phyloP scores from a whole-genome alignment of 345 rosid species.

The Psidium guajava region DNA sequence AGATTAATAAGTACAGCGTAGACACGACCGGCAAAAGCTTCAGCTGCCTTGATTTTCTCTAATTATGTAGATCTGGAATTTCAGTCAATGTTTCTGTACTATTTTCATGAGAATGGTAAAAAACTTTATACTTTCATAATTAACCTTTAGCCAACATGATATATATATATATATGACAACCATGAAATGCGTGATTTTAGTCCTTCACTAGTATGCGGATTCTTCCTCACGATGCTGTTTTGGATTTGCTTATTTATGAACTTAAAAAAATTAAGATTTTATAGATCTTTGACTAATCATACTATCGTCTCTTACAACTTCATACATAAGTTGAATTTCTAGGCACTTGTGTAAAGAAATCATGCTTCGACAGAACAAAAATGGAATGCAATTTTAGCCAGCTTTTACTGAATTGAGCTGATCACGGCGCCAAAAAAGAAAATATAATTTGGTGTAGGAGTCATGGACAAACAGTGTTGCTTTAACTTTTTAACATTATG shows the following conservation, averaged over 20 bases:
- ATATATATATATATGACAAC: background rate
- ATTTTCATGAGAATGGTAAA: background rate
- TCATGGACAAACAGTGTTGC: background rate
- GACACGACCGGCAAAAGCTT: background rate
- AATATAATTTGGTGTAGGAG: background rate
- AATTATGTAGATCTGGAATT: background rate
- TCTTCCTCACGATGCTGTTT: background rate
- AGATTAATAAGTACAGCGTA: no score
- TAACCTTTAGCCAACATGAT: background rate
- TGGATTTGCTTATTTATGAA: background rate
- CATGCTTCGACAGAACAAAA: background rate
- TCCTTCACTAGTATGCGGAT: background rate
- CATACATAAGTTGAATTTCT: background rate
- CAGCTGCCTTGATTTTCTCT: background rate
- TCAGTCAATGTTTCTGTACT: background rate
- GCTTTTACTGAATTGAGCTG: background rate
- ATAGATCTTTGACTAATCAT: background rate
- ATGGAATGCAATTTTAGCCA: background rate
- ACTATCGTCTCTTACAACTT: background rate
- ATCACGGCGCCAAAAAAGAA: background rate
- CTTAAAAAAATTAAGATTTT: background rate
- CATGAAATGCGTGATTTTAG: background rate
- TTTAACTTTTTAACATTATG: background rate
- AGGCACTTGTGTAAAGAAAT: background rate
- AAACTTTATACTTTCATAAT: background rate